Conservation (phyloP, 1,284 basidiomycete species). For the Irpex sp. region DNA sequence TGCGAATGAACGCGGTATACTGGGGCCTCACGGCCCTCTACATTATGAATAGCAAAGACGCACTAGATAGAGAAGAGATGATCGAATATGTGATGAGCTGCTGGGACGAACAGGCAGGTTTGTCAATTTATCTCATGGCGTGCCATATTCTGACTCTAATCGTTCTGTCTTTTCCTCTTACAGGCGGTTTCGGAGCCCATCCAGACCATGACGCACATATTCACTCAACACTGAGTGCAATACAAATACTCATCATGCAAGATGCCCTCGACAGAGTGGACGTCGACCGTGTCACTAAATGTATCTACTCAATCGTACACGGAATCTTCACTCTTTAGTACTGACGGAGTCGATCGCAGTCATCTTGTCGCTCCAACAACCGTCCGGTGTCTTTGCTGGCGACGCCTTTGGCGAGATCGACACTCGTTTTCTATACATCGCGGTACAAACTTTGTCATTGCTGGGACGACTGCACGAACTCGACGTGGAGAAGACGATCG, state of each 20-base stretch:
- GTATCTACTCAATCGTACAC: constrained; percentile 35
- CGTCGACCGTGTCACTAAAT: constrained; percentile 67
- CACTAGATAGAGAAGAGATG: constrained; percentile 80
- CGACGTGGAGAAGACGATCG: constrained; percentile 63
- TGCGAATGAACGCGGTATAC: constrained; percentile 95
- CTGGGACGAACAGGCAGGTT: constrained; percentile 89
- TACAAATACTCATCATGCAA: constrained; percentile 89
- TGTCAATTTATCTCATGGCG: constrained; percentile 22
- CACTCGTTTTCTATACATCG: constrained; percentile 90
- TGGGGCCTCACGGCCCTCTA: constrained; percentile 92
- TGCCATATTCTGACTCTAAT: neutral
- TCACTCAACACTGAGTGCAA: constrained; percentile 82
- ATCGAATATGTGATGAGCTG: constrained; percentile 90
- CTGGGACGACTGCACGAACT: constrained; percentile 68
- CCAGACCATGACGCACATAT: constrained; percentile 93
- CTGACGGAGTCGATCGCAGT: constrained; percentile 42
- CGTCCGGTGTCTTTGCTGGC: constrained; percentile 87
- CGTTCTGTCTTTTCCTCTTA: neutral
- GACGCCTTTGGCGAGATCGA: constrained; percentile 90
- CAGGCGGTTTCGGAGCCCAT: constrained; percentile 90
- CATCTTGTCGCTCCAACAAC: constrained; percentile 79
- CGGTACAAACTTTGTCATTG: constrained; percentile 79
- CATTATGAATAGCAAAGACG: constrained; percentile 76
- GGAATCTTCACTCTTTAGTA: neutral
- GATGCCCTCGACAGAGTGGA: constrained; percentile 77